Evolutionary conservation across 345 rosid species (phyloP), one percentile per base, ranked within the genome.

Genomic region (Citrus sinensis): DNA sequence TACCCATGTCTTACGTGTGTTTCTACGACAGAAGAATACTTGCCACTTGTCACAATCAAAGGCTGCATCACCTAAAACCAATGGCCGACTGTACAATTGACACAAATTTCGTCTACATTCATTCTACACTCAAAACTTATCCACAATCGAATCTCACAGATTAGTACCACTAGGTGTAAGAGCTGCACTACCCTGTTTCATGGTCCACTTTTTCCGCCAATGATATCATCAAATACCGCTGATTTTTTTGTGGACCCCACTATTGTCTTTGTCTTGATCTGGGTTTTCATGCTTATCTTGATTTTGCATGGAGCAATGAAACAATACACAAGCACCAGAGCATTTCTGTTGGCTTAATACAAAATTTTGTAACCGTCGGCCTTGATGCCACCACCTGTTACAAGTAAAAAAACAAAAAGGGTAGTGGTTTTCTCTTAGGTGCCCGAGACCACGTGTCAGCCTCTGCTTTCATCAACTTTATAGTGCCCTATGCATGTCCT

Each of bases 401-500:
- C 59, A 72, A 34, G 61, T 58, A 6, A 73, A 78, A 24, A 82
- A 25, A 29, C 70, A 51, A 73, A 80, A 76, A 78, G 2, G 68
- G 29, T n/a, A 37, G 72, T 69, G 83, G 73, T 55, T 29, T 63
- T 78, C 78, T 72, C n/a, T 79, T 24, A 34, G 32, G 14, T 32
- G 55, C 9, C 55, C 25, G 34, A 59, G 17, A 67, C 74, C 89
- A 86, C 92, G 90, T 89, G 92, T 80, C 84, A 39, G 5, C 4
- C 74, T 73, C 42, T 86, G 83, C 84, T 76, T 77, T 55, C 67
- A 80, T 78, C 9, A 80, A 81, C 83, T 82, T 83, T 86, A 76
- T 73, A 39, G 75, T 76, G 88, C 86, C 94, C 92, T 85, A 82
- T 92, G 97, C 97, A 92, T 90, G 92, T 55, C 79, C 64, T 80